Base-by-base conservation (phyloP, 2,329 filamentous ascomycete genomes). In the Fusarium goolgardi region DNA sequence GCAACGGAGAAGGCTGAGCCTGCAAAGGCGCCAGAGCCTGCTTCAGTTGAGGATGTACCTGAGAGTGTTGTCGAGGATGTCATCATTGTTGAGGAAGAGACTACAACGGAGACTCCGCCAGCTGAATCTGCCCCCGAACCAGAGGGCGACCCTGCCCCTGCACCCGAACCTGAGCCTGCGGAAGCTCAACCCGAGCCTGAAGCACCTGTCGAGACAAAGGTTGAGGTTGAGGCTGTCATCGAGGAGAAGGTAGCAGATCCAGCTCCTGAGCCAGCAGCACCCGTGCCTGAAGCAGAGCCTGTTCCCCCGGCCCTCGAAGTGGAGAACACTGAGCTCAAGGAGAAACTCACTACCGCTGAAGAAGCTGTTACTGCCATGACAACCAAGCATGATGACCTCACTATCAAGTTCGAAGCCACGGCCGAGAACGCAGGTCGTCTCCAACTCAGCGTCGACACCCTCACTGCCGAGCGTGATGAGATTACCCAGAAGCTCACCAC, bases 1-100 rank as follows among this genome's bases (percentile, higher is more conserved):
- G 69, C 63, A 6, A 74, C 72, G 0, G 68, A 73, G 54, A 74
- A 70, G 69, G 59, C 71, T 3, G 67, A 69, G 10, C 53, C 57
- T 12, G 59, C 59, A 20, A 52, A 27, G 15, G 65, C 55, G 2
- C 60, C 67, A 3, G 56, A 66, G 47, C 61, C 66, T 15, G 59
- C 37, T 12, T 37, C 69, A 11, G 67, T 52, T 16, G 63, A 73
- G 39, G 68, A 67, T 2, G 61, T 56, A 25, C 44, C 62, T n/a
- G 56, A 59, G 16, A 6, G 34, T 23, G 35, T n/a, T 3, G 21
- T 51, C 16, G 55, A 41, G 13, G 43, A 46, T 12, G 50, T 62
- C 16, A n/a, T 63, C n/a, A 51, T 63, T 1, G 55, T 57, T 9
- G 58, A 59, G 15, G 58, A 60, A 32, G 25, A 32, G 25, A 21